Conservation (phyloP, 2,329 filamentous ascomycete species). For the Daldinia sp. region DNA sequence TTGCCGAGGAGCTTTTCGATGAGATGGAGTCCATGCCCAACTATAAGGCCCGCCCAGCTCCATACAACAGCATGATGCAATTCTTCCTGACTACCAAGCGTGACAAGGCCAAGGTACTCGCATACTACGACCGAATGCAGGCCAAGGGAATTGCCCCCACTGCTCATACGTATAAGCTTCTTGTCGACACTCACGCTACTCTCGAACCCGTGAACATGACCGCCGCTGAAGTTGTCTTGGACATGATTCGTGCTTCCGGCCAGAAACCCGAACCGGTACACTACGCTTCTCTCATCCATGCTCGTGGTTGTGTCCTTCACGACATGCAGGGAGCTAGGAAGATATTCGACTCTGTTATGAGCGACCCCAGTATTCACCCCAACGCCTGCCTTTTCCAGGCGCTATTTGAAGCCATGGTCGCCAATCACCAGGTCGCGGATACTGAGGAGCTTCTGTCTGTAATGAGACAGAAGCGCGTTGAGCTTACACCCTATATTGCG, state of each 20-base stretch:
- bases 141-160: constrained; percentile 88
- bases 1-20: constrained; percentile 96
- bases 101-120: constrained; percentile 91
- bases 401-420: constrained; percentile 96
- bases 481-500: constrained; percentile 96
- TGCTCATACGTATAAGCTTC: constrained; percentile 95
- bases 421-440: constrained; percentile 85
- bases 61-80: constrained; percentile 99
- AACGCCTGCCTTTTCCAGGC: constrained; percentile 95
- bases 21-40: constrained; percentile 99
- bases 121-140: constrained; percentile 96
- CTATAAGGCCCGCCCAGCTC: constrained; percentile 96
- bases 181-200: constrained; percentile 94
- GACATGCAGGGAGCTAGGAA: constrained; percentile 86
- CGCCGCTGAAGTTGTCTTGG: constrained; percentile 86
- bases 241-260: constrained; percentile 79
- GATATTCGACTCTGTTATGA: constrained; percentile 84
- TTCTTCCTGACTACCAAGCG: constrained; percentile 99
- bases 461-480: constrained; percentile 80
- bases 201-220: constrained; percentile 91
- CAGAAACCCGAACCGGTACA: constrained; percentile 90
- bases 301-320: constrained; percentile 92
- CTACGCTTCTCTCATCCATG: constrained; percentile 95
- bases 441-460: constrained; percentile 79
- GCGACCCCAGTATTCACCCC: constrained; percentile 73